Evolutionary conservation across 208 protist genomes (phyloP).

Genomic region (Balamuthia mandrillaris): DNA sequence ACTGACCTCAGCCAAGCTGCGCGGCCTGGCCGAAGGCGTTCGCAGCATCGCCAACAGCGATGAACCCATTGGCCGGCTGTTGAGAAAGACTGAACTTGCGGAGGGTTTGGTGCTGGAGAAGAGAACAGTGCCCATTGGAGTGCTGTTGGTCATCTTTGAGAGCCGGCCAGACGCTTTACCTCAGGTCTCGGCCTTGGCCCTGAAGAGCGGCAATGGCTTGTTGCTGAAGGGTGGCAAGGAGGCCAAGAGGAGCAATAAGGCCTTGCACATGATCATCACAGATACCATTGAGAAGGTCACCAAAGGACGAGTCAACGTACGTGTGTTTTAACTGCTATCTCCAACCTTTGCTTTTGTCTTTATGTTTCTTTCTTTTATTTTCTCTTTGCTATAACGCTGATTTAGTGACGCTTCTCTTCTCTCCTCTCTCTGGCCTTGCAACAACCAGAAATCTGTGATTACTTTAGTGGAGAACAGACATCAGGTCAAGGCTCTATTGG

Average conservation of each 20-base stretch:
- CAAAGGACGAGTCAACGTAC: conserved; percentile 18
- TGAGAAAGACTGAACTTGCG: conserved; percentile 69
- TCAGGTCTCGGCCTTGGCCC: conserved; percentile 80
- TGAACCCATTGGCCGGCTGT: conserved; percentile 70
- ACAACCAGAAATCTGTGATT: no score
- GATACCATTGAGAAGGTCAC: conserved; percentile 61
- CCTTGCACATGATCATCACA: conserved; percentile 54
- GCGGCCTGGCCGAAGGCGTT: conserved; percentile 60
- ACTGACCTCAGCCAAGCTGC: conserved; percentile 71
- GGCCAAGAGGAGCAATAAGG: conserved; percentile 42
- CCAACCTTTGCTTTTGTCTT: neutral
- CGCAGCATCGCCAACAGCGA: conserved; percentile 54
- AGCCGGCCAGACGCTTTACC: conserved; percentile 80
- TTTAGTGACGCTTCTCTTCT: neutral
- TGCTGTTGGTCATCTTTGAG: conserved; percentile 90
- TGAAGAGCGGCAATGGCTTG: conserved; percentile 81
- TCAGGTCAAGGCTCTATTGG: conserved; percentile 60
- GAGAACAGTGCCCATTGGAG: conserved; percentile 81
- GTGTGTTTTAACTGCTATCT: neutral
- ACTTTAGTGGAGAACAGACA: conserved; percentile 68
- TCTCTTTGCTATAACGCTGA: neutral
- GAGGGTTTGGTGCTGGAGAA: conserved; percentile 76
- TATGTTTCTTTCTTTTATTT: neutral
- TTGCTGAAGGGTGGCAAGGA: conserved; percentile 82
- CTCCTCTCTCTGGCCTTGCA: no score